Conservation (phyloP, 2,329 filamentous ascomycete species). For the Beauveria caledonica region DNA sequence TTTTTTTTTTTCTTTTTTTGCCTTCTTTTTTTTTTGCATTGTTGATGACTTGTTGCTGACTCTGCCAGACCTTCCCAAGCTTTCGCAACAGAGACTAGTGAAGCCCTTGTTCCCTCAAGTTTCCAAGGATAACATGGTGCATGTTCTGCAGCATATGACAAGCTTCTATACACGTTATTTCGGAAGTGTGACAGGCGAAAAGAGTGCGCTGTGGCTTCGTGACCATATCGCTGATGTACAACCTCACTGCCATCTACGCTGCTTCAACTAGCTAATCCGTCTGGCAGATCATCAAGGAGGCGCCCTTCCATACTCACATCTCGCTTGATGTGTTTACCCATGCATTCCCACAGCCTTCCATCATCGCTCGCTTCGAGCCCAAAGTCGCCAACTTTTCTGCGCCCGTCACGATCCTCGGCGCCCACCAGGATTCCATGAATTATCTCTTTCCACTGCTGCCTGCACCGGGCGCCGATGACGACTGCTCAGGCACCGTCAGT, state of each 20-base stretch:
- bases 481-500: constrained; percentile 63
- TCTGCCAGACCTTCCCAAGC: constrained; percentile 24
- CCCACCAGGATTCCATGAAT: constrained; percentile 69
- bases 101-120: constrained; percentile 49
- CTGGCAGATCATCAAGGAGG: constrained; percentile 22
- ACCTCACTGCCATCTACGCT: not conserved
- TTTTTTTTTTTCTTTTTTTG: not conserved
- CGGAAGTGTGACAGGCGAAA: constrained; percentile 24
- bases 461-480: constrained; percentile 66
- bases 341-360: constrained; percentile 60
- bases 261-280: not conserved
- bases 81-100: constrained; percentile 45
- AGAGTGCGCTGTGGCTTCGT: constrained; percentile 27
- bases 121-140: constrained; percentile 54
- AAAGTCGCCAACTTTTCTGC: constrained; percentile 26
- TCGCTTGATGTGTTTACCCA: constrained; percentile 50
- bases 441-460: constrained; percentile 60
- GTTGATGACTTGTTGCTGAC: not conserved
- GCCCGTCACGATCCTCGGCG: constrained; percentile 49
- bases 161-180: constrained; percentile 55
- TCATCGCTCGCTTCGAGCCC: constrained; percentile 57
- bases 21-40: not conserved
- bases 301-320: constrained; percentile 29
- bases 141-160: constrained; percentile 54
- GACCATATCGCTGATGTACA: constrained; percentile 25